Base-by-base conservation (phyloP, 2,329 filamentous ascomycete species). In the Penicillium corylophilum region DNA sequence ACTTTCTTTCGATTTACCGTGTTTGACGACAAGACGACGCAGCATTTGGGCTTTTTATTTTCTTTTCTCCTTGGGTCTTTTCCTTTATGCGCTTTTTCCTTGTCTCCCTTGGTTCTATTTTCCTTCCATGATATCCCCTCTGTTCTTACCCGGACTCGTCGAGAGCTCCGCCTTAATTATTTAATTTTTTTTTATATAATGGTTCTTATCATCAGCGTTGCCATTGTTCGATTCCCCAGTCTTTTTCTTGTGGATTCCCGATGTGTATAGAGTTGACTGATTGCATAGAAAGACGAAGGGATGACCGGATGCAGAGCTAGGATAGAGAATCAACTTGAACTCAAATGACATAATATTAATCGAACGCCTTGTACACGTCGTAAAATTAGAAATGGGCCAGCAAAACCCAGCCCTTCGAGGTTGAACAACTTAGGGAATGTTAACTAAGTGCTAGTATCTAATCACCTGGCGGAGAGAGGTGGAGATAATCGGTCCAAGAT, bases 61-160 rank as follows among this genome's bases (percentile, higher is more conserved):
- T 56, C 49, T 53, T 55, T 49, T 52, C 55, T 54, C 48, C 54
- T 53, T 61, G 52, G 44, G 36, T 49, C 20, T 49, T 61, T 56
- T 46, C 46, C 40, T 54, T 62, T 63, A 57, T 57, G 44, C 54
- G 45, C 50, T 56, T 55, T 57, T 43, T 35, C 56, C 50, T 10
- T 15, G 23, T 51, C 48, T 55, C 57, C 48, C 50, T 48, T 53
- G 64, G 50, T 52, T 55, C 59, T 59, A 53, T 53, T 58, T 65
- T 62, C 61, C 59, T 68, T 67, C 65, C 64, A 70, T 74, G 71
- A 74, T 74, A 74, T 74, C 72, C 71, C 71, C 65, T 71, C 61
- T 67, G 70, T 72, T 72, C 61, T 62, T 63, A 62, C 61, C 60
- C 59, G 64, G 66, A 64, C 60, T 64, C 63, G 56, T 60, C 60